phyloP scores from a whole-genome alignment of 495 filamentous ascomycete genomes.

The Aspergillus saccharolyticus region DNA sequence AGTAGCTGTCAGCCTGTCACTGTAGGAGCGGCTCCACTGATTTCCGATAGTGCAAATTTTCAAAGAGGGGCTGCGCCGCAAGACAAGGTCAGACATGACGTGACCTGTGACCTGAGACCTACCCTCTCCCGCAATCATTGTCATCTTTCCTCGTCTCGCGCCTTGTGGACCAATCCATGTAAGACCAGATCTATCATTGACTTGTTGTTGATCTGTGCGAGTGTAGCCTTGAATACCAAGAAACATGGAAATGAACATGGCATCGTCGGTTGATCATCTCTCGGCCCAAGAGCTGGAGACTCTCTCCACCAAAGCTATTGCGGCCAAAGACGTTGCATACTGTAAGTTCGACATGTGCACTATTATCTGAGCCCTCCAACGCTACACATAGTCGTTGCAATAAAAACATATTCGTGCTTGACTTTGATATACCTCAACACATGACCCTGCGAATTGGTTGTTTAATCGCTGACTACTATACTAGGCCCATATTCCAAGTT shows the following conservation, averaged over 20 bases:
- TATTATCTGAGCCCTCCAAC: neutral
- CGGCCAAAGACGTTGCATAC: slow-evolving; percentile 73
- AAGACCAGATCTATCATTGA: neutral
- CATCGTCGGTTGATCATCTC: slow-evolving; percentile 39
- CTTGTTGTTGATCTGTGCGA: neutral
- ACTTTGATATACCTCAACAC: too few relatives aligned
- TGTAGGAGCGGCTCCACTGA: too few relatives aligned
- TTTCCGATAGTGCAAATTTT: too few relatives aligned
- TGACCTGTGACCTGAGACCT: too few relatives aligned
- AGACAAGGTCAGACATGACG: neutral
- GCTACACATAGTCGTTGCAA: too few relatives aligned
- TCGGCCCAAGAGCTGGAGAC: slow-evolving; percentile 53
- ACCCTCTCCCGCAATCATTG: too few relatives aligned
- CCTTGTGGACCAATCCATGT: too few relatives aligned
- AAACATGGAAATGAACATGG: slow-evolving; percentile 14
- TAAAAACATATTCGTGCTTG: too few relatives aligned
- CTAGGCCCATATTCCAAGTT: slow-evolving; percentile 86
- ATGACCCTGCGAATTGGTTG: neutral
- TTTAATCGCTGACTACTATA: slow-evolving; percentile 5
- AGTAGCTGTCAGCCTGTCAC: too few relatives aligned
- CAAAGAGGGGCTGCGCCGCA: neutral
- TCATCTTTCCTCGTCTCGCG: too few relatives aligned
- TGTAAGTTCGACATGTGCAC: slow-evolving; percentile 40
- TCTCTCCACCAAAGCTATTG: slow-evolving; percentile 53
- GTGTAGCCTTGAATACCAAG: too few relatives aligned